Conservation (phyloP, 179 eudicot genomes). For the Nepenthes alata region DNA sequence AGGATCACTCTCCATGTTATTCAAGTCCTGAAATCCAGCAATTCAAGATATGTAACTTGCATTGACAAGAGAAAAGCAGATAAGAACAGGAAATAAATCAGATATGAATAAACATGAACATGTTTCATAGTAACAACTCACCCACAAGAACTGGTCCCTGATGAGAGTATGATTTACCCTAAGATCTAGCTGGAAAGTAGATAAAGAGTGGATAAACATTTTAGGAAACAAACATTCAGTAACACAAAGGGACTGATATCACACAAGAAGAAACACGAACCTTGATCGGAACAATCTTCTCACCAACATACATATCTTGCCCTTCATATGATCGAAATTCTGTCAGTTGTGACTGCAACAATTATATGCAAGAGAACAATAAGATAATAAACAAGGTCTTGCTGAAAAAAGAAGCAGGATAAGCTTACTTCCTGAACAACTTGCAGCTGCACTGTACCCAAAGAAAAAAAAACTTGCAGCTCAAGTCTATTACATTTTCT, state of each 20-base stretch:
- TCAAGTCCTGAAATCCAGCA: slow-evolving; percentile 56
- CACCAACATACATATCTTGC: slow-evolving; percentile 88
- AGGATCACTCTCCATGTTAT: slow-evolving; percentile 90
- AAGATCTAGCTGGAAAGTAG: slow-evolving; percentile 64
- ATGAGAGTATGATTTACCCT: slow-evolving; percentile 85
- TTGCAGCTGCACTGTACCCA: not conserved
- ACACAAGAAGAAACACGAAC: slow-evolving; percentile 23
- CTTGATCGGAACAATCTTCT: slow-evolving; percentile 95
- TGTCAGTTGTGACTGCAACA: slow-evolving; percentile 61
- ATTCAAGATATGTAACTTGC: slow-evolving; percentile 3
- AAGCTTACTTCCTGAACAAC: not conserved
- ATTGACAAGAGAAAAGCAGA: not conserved
- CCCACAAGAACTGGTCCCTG: slow-evolving; percentile 93
- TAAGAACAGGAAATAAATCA: not conserved
- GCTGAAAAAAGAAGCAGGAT: not conserved
- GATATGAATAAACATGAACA: not conserved
- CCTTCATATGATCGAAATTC: slow-evolving; percentile 86
- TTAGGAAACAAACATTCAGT: not conserved
- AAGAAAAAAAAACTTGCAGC: not conserved
- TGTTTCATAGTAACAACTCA: slow-evolving; percentile 21
- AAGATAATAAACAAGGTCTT: slow-evolving; percentile 1
- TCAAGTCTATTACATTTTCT: too few species aligned
- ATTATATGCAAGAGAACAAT: slow-evolving; percentile 1
- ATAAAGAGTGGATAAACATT: slow-evolving; percentile 1
- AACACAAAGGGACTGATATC: slow-evolving; percentile 2